Evolutionary conservation across 495 filamentous ascomycete genomes (phyloP).

Genomic region (Cercophora scortea): DNA sequence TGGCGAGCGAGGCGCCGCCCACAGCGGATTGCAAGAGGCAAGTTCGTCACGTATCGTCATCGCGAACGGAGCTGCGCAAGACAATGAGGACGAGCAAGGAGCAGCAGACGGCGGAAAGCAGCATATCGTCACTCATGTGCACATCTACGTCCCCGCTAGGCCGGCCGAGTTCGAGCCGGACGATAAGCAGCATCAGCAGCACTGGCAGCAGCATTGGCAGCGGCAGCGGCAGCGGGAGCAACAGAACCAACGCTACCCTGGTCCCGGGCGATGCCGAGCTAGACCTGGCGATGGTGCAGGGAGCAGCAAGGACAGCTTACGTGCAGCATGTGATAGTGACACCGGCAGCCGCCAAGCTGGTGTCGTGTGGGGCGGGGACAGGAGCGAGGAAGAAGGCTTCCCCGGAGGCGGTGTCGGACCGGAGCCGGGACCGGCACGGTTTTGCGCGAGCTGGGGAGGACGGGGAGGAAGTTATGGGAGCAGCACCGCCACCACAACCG

Average conservation of each 20-base stretch:
- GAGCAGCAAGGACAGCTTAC: constrained; percentile 20
- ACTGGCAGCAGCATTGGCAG: no score
- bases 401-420: not conserved
- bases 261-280: not conserved
- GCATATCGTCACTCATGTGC: constrained; percentile 13
- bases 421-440: not conserved
- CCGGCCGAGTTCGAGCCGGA: not conserved
- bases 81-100: constrained; percentile 12
- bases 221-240: not conserved
- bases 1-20: constrained; percentile 1
- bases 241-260: not conserved
- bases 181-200: not conserved
- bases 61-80: constrained; percentile 10
- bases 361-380: not conserved
- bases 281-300: constrained; percentile 17
- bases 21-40: constrained; percentile 3
- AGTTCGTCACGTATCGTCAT: not conserved
- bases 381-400: not conserved
- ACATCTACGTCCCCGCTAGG: constrained; percentile 12
- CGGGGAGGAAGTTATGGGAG: not conserved
- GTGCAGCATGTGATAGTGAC: constrained; percentile 1
- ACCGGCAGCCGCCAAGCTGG: not conserved
- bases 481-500: not conserved
- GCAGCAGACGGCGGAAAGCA: not conserved
- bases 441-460: not conserved